These are phyloP conservation scores for Falciphora oryzae DNA, from an alignment of 2,329 filamentous ascomycete species.

Conservation along the genomic window DNA sequence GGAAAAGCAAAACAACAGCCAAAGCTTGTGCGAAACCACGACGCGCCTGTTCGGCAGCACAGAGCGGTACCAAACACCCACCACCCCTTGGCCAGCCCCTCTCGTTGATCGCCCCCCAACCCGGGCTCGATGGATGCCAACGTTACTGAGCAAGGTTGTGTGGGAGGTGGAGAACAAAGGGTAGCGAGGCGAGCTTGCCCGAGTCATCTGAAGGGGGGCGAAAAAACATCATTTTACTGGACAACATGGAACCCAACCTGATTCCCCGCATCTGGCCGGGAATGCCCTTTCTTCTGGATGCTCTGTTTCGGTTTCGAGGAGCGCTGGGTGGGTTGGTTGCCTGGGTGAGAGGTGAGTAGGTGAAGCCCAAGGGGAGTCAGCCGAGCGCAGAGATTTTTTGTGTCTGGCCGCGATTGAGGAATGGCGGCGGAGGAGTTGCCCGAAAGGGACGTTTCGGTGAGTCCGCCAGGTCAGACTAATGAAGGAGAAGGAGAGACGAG, in stretches of 20 bases:
- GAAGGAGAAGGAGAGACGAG: too few relatives aligned
- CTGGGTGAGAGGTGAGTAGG: too few relatives aligned
- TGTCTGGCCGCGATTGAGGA: too few relatives aligned
- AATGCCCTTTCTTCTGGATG: neutral
- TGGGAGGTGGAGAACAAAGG: neutral
- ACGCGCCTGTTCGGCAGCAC: neutral
- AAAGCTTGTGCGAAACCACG: neutral
- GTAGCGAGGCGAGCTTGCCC: too few relatives aligned
- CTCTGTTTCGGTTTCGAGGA: neutral
- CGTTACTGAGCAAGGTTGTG: neutral
- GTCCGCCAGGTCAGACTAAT: too few relatives aligned
- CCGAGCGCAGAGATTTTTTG: too few relatives aligned
- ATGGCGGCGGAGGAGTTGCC: too few relatives aligned
- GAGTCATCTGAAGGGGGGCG: neutral
- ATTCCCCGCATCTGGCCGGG: neutral
- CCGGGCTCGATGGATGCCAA: neutral
- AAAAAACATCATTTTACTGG: neutral
- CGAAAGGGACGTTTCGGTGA: too few relatives aligned
- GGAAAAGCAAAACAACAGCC: neutral
- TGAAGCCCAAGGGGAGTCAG: too few relatives aligned
- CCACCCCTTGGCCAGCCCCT: neutral
- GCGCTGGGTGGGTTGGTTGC: neutral
- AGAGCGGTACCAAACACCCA: too few relatives aligned
- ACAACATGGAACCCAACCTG: neutral
- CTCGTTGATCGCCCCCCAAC: neutral